These are phyloP conservation scores for Suillus cothurnatus DNA, from an alignment of 768 basidiomycete genomes.

Conservation along the genomic window DNA sequence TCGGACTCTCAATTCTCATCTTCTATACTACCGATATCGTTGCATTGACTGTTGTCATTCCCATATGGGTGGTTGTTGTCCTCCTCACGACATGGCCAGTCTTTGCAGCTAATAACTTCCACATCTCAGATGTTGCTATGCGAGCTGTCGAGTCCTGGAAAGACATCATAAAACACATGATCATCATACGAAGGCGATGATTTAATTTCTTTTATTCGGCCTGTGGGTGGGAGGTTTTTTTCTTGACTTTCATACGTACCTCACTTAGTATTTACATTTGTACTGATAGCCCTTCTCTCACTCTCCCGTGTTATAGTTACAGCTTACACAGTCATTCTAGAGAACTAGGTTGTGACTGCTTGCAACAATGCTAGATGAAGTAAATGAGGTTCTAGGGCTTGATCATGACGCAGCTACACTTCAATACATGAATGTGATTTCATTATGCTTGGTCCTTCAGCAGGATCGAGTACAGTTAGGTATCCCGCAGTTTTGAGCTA, in stretches of 20 bases:
- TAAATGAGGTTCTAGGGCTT: too few species aligned
- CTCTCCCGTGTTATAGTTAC: not conserved
- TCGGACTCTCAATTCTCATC: slow-evolving; percentile 12
- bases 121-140: not conserved
- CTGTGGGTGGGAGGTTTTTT: not conserved
- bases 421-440: not conserved
- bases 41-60: slow-evolving; percentile 5
- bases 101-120: slow-evolving; percentile 1
- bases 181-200: not conserved
- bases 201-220: not conserved
- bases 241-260: not conserved
- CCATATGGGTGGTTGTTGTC: slow-evolving; percentile 10
- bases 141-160: not conserved
- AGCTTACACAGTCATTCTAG: not conserved
- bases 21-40: slow-evolving; percentile 4
- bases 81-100: slow-evolving; percentile 1
- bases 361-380: not conserved
- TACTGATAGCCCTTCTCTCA: not conserved
- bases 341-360: not conserved
- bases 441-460: not conserved
- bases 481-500: too few species aligned
- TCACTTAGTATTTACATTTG: not conserved
- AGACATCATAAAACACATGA: not conserved
- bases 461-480: not conserved
- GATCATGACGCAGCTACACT: not conserved